Conservation (phyloP, 176 grass and related monocot genomes). For the Miscanthus lutarioriparius region DNA sequence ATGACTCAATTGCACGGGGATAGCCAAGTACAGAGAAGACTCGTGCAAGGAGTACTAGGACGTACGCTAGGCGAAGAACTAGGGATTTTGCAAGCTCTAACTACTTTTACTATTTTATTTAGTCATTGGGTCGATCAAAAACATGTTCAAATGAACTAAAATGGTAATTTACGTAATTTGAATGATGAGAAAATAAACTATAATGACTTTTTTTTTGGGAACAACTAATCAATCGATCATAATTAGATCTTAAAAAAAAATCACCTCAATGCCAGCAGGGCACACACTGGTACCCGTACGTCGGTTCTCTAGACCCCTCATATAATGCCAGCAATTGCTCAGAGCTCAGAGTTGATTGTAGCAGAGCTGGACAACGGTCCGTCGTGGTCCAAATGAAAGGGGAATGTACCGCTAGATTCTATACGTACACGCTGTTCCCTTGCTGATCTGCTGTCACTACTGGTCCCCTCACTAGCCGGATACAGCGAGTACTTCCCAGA, state of each 20-base stretch:
- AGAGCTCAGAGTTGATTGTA: not conserved
- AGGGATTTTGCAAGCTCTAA: not conserved
- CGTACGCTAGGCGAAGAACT: not conserved
- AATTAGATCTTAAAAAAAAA: too few species aligned
- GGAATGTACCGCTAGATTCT: constrained; percentile 9
- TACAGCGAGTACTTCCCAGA: not conserved
- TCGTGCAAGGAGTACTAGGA: too few species aligned
- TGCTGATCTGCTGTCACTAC: constrained; percentile 6
- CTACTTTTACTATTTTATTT: too few species aligned
- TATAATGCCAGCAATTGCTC: not conserved
- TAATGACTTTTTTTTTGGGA: too few species aligned
- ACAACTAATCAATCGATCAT: not conserved
- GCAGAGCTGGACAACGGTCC: not conserved
- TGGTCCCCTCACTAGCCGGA: constrained; percentile 1
- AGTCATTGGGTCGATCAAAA: not conserved
- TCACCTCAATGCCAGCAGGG: too few species aligned
- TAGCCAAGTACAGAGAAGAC: too few species aligned
- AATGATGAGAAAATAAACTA: not conserved
- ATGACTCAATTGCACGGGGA: too few species aligned
- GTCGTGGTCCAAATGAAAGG: not conserved
- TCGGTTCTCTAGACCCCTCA: not conserved
- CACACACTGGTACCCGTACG: not conserved
- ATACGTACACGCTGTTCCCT: not conserved
- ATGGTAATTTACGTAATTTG: not conserved
- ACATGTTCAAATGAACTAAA: not conserved